phyloP scores from a whole-genome alignment of 2,329 filamentous ascomycete species.

The Sclerotinia trifoliorum region DNA sequence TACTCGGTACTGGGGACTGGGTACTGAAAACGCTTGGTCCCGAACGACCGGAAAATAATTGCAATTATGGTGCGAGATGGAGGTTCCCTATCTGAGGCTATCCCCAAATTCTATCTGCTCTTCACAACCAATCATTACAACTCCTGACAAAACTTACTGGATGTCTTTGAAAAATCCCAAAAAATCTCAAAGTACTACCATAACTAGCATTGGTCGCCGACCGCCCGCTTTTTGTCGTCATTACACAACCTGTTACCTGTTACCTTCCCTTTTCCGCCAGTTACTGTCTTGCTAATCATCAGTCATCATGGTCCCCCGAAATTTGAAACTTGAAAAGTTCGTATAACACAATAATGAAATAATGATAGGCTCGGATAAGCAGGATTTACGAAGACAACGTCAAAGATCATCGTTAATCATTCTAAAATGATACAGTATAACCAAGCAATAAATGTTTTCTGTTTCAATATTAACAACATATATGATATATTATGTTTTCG shows the following conservation, averaged over 20 bases:
- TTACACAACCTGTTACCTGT: conserved; percentile 7
- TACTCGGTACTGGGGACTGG: not conserved
- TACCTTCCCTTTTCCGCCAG: not conserved
- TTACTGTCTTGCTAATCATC: conserved; percentile 9
- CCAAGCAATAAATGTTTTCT: not conserved
- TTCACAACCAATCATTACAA: too few species aligned
- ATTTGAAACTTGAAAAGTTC: conserved; percentile 1
- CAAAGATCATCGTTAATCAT: not conserved
- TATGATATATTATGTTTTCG: not conserved
- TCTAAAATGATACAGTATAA: not conserved
- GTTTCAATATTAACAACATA: not conserved
- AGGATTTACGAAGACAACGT: conserved; percentile 8
- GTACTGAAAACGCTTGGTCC: conserved; percentile 15
- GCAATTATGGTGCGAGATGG: not conserved
- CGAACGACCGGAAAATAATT: not conserved
- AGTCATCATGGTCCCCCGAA: not conserved
- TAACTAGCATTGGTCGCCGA: conserved; percentile 15
- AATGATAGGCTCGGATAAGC: conserved; percentile 6
- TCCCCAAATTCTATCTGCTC: too few species aligned
- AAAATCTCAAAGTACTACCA: not conserved
- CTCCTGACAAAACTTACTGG: not conserved
- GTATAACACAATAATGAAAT: not conserved
- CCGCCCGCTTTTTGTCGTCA: conserved; percentile 13
- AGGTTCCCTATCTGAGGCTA: not conserved
- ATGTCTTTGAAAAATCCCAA: not conserved